Evolutionary conservation across 257 asterid species (phyloP).

Genomic region (Solanum bukasovii): DNA sequence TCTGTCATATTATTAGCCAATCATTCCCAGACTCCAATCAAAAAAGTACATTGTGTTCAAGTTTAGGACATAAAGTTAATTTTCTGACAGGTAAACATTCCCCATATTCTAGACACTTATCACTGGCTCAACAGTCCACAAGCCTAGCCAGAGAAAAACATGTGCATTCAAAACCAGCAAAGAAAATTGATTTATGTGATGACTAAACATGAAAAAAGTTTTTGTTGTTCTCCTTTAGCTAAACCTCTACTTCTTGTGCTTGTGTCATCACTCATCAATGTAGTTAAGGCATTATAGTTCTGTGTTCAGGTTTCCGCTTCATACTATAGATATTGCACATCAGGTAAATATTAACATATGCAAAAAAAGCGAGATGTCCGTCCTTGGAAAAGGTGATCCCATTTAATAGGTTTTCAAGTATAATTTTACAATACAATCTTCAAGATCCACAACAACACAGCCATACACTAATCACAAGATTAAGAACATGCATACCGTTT

Average conservation of each 20-base stretch:
- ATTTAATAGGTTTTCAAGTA: background rate
- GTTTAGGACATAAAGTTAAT: background rate
- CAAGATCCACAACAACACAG: background rate
- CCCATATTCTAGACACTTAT: background rate
- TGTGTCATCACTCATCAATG: background rate
- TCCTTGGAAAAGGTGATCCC: background rate
- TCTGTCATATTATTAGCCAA: background rate
- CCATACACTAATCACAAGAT: background rate
- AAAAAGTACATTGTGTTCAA: background rate
- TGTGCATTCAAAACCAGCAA: background rate
- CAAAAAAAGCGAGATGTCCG: background rate
- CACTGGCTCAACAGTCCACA: background rate
- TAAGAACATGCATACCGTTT: slow-evolving; percentile 48
- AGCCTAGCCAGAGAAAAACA: background rate
- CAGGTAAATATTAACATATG: background rate
- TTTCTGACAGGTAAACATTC: background rate
- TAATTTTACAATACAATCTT: background rate
- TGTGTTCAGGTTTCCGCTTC: background rate
- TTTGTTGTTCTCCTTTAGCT: background rate
- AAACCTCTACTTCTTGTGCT: background rate
- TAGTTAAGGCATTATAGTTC: background rate
- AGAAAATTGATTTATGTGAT: background rate
- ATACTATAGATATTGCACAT: background rate
- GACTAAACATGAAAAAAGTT: background rate
- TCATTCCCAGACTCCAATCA: background rate